A percentile compares a stretch with the other conserved stretches of the same genome.
Conservation (phyloP, 2,329 filamentous ascomycete species). For the Ascochyta clinopodiicola region DNA sequence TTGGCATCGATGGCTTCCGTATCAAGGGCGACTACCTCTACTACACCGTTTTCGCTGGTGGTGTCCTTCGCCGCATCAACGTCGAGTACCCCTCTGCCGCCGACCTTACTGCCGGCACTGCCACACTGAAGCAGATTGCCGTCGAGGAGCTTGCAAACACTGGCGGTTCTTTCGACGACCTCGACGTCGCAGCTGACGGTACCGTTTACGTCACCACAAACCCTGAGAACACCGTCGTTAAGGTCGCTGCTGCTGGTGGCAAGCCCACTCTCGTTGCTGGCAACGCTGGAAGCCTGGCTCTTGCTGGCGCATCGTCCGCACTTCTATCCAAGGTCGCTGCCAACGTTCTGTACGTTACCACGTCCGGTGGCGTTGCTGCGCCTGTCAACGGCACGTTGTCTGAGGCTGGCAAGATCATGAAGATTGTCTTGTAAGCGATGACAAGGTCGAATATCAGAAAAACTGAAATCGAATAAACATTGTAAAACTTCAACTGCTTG, state of each 20-base stretch:
- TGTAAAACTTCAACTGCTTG: not conserved
- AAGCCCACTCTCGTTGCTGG: constrained; percentile 15
- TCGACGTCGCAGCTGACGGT: constrained; percentile 14
- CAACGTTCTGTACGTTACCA: constrained; percentile 18
- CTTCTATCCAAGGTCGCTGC: constrained; percentile 13
- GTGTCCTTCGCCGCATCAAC: constrained; percentile 15
- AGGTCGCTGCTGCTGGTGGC: constrained; percentile 16
- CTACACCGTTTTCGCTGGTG: constrained; percentile 14
- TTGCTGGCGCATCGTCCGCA: constrained; percentile 16
- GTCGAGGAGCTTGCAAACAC: constrained; percentile 18
- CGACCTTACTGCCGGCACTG: constrained; percentile 11
- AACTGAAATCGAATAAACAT: not conserved
- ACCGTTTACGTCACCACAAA: constrained; percentile 15
- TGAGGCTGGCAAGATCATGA: constrained; percentile 19
- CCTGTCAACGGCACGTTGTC: constrained; percentile 17
- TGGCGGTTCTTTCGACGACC: constrained; percentile 15
- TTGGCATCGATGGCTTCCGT: constrained; percentile 18
- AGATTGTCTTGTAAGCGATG: constrained; percentile 5
- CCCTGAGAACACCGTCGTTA: constrained; percentile 18
- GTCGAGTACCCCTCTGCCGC: constrained; percentile 11
- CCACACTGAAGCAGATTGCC: constrained; percentile 13
- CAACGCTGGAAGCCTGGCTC: constrained; percentile 4
- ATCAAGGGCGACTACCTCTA: constrained; percentile 14
- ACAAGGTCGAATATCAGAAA: not conserved
- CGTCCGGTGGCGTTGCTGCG: constrained; percentile 15